phyloP scores from a whole-genome alignment of 805 yeast genomes.

The Millerago galiae region DNA sequence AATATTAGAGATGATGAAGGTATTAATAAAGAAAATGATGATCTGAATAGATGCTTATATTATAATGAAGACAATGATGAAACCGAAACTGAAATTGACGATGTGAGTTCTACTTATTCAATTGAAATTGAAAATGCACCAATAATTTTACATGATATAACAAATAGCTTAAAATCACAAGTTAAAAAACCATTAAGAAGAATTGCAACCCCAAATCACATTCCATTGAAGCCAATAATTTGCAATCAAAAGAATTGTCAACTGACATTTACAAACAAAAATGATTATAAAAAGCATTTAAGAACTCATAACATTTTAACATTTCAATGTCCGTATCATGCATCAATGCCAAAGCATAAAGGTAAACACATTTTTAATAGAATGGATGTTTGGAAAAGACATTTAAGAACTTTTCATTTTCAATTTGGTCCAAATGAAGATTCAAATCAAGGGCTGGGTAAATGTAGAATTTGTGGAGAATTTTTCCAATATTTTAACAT shows the following conservation, averaged over 20 bases:
- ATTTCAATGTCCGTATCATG: slow-evolving; percentile 9
- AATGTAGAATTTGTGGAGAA: slow-evolving; percentile 59
- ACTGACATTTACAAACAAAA: slow-evolving; percentile 2
- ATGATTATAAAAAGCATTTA: slow-evolving; percentile 8
- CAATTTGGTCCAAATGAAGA: slow-evolving; percentile 5
- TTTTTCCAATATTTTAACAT: slow-evolving; percentile 47
- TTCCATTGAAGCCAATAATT: not conserved
- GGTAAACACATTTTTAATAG: slow-evolving; percentile 73
- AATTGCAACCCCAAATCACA: not conserved
- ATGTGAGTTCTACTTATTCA: not conserved
- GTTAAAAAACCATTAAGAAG: slow-evolving; percentile 1
- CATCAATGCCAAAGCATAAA: slow-evolving; percentile 44
- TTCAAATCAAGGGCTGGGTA: slow-evolving; percentile 45
- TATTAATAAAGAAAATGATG: slow-evolving; percentile 3
- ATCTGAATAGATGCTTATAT: slow-evolving; percentile 1
- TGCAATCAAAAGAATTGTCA: slow-evolving; percentile 5
- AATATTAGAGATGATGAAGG: slow-evolving; percentile 4
- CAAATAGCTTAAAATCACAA: not conserved
- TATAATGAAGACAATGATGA: slow-evolving; percentile 2
- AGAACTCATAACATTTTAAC: slow-evolving; percentile 5
- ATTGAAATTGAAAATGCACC: not conserved
- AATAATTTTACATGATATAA: not conserved
- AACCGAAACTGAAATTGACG: not conserved
- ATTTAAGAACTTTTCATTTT: slow-evolving; percentile 62
- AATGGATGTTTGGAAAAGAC: slow-evolving; percentile 69